phyloP scores from a whole-genome alignment of 2,329 filamentous ascomycete genomes.

The Coniochaeta sp. region DNA sequence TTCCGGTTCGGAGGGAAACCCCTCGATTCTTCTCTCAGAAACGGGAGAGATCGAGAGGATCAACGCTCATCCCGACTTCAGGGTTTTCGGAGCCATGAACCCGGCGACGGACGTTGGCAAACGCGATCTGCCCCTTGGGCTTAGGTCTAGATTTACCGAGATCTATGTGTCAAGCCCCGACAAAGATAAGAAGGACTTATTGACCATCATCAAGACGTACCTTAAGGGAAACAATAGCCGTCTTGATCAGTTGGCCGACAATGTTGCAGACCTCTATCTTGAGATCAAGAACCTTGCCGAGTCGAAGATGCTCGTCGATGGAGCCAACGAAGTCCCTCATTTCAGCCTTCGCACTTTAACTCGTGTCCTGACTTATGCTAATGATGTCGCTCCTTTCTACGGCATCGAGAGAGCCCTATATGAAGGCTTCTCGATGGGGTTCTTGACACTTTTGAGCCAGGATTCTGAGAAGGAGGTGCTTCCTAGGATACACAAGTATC shows the following conservation, averaged over 20 bases:
- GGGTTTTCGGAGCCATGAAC: constrained; percentile 98
- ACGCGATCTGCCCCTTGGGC: constrained; percentile 79
- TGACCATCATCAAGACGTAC: constrained; percentile 84
- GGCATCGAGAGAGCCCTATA: constrained; percentile 79
- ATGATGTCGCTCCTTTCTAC: constrained; percentile 76
- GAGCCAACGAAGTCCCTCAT: constrained; percentile 90
- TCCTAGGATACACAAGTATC: constrained; percentile 71
- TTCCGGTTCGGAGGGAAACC: constrained; percentile 60
- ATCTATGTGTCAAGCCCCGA: constrained; percentile 91
- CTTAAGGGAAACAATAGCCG: constrained; percentile 64
- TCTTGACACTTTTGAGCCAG: constrained; percentile 78
- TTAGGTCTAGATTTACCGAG: constrained; percentile 90
- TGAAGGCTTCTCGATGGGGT: constrained; percentile 98
- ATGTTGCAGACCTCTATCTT: constrained; percentile 81
- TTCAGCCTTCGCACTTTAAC: constrained; percentile 95
- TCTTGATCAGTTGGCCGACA: constrained; percentile 66
- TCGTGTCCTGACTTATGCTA: constrained; percentile 79
- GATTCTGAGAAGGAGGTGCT: constrained; percentile 73
- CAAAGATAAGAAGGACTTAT: constrained; percentile 73
- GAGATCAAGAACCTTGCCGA: constrained; percentile 76
- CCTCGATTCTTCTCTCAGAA: constrained; percentile 85
- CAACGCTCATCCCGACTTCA: constrained; percentile 82
- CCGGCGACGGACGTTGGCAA: constrained; percentile 97
- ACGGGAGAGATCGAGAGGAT: constrained; percentile 89
- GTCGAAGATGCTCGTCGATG: constrained; percentile 82